These are phyloP conservation scores for Pythium dissimile DNA, from an alignment of 352 stramenopile genomes.

Conservation along the genomic window DNA sequence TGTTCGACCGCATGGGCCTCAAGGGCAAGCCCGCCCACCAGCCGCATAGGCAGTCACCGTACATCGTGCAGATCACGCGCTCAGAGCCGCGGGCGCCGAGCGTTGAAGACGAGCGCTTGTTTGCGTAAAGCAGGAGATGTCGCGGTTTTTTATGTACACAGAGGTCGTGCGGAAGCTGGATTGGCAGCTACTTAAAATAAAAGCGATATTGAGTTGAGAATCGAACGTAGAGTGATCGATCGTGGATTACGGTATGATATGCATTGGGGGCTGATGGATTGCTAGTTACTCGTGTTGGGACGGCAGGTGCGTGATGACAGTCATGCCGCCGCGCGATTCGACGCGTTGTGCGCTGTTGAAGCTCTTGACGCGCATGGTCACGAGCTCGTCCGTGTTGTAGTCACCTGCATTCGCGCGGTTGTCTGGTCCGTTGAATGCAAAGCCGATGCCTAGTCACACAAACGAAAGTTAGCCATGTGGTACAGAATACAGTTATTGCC, in stretches of 20 bases:
- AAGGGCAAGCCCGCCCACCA: slow-evolving; percentile 95
- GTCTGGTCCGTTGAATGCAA: slow-evolving; percentile 32
- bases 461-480: not conserved
- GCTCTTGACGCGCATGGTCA: slow-evolving; percentile 29
- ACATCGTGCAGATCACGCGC: slow-evolving; percentile 82
- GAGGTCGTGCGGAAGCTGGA: too few species aligned
- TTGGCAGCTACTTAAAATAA: too few species aligned
- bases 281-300: not conserved
- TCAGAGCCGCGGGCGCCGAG: slow-evolving; percentile 33
- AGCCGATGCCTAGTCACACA: slow-evolving; percentile 24
- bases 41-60: slow-evolving; percentile 72
- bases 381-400: slow-evolving; percentile 16
- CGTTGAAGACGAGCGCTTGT: slow-evolving; percentile 38
- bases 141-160: not conserved
- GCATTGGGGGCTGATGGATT: not conserved
- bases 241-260: too few species aligned
- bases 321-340: not conserved
- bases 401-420: not conserved
- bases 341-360: slow-evolving; percentile 17
- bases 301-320: not conserved
- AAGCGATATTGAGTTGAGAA: not conserved
- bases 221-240: not conserved
- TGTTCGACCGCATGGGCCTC: slow-evolving; percentile 95
- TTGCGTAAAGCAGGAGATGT: slow-evolving; percentile 55
- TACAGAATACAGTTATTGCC: not conserved